Evolutionary conservation across 2,329 filamentous ascomycete species (phyloP).

Genomic region (Aureobasidium zeae): DNA sequence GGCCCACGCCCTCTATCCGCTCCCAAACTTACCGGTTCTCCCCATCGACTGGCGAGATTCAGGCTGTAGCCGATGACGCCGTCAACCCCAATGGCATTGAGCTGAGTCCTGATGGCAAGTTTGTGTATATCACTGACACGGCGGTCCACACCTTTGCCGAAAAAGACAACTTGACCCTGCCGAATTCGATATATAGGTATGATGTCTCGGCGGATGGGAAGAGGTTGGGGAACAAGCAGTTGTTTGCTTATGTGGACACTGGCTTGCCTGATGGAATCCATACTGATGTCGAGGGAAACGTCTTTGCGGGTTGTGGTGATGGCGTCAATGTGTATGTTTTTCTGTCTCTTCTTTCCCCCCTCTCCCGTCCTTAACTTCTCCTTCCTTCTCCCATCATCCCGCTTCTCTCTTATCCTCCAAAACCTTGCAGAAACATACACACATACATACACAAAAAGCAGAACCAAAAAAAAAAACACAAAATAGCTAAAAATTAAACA

Average conservation of each 20-base stretch:
- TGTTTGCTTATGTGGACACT: conserved; percentile 17
- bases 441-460: no score
- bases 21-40: conserved; percentile 36
- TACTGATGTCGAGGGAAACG: conserved; percentile 17
- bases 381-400: no score
- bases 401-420: no score
- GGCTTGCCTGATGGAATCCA: conserved; percentile 18
- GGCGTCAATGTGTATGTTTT: conserved; percentile 17
- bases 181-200: conserved; percentile 36
- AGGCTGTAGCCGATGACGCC: conserved; percentile 35
- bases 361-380: neutral
- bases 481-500: neutral
- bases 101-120: conserved; percentile 35
- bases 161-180: conserved; percentile 29
- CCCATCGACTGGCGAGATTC: conserved; percentile 33
- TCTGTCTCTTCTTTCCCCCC: neutral
- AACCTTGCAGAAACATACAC: no score
- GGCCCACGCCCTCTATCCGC: conserved; percentile 29
- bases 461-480: no score
- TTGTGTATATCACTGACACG: conserved; percentile 39
- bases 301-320: conserved; percentile 18
- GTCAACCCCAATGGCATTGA: conserved; percentile 39
- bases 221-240: conserved; percentile 21
- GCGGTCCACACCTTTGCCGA: conserved; percentile 17
- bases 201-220: conserved; percentile 31